A percentile compares a stretch with the other conserved stretches of the same genome.
These are phyloP conservation scores for Erodium chrysanthum DNA, from an alignment of 441 rosid genomes.

Conservation along the genomic window DNA sequence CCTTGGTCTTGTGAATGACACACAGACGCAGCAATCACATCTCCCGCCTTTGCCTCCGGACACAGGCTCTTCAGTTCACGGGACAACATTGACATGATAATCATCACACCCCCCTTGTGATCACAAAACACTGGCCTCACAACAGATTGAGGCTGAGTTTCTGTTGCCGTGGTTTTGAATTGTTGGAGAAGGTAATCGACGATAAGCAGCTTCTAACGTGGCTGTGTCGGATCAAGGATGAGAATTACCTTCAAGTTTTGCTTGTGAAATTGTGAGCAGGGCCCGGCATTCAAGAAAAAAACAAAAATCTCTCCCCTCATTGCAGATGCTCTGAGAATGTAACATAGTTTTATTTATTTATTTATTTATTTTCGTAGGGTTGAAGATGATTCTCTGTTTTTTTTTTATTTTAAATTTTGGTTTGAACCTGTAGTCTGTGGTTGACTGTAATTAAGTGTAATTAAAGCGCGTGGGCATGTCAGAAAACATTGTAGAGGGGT, in stretches of 20 bases:
- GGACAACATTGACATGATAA: slow-evolving; percentile 40
- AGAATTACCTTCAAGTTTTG: background rate
- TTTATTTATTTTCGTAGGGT: too few species aligned
- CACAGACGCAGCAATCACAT: slow-evolving; percentile 32
- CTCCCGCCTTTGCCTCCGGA: slow-evolving; percentile 42
- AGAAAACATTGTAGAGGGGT: background rate
- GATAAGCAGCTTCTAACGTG: background rate
- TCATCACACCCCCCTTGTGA: background rate
- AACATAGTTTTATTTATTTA: background rate
- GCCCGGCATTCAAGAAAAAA: background rate
- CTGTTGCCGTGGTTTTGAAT: background rate
- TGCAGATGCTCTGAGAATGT: slow-evolving; percentile 8
- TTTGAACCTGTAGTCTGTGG: background rate
- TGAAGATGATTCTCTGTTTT: too few species aligned
- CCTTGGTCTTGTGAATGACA: slow-evolving; percentile 57
- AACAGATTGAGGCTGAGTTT: background rate
- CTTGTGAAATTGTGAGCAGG: too few species aligned
- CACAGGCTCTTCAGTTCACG: slow-evolving; percentile 46
- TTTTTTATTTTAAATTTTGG: too few species aligned
- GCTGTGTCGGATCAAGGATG: background rate
- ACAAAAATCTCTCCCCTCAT: too few species aligned
- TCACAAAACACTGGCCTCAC: too few species aligned
- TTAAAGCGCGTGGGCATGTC: background rate
- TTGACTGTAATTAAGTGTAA: background rate
- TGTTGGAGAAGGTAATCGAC: too few species aligned